Evolutionary conservation across 192 early-diverging fungal species (phyloP), one percentile per base, ranked within the genome.

Genomic region (Geosiphon pyriformis): DNA sequence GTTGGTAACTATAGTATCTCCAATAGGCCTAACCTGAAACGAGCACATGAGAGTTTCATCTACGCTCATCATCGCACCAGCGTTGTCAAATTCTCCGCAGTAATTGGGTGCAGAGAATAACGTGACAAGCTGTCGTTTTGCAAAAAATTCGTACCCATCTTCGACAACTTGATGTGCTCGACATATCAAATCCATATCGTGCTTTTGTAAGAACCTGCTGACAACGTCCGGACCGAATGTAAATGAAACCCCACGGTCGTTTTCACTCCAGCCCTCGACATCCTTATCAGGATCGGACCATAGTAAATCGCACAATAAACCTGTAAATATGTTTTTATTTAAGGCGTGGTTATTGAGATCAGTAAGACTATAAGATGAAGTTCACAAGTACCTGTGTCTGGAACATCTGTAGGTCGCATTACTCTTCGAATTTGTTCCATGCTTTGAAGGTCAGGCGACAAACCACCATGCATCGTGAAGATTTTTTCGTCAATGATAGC

Each of bases 261-360:
- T 98, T 68, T 98, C 94, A 67, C 87, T 91, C 95, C 95, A 96
- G 7, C 95, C 95, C 50, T 83, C 81, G 51, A 96, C 91, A 68
- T 93, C 93, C 75, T 96, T 96, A 78, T 98, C 94, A 0, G 96
- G 96, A 70, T 98, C 96, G 2, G 93, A 92, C 96, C 96, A 98
- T 61, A 98, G 75, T 54, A 98, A 79, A 78, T 98, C 96, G 75
- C 93, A 95, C 51, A 98, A 76, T 37, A 98, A 80, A 34, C 95
- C 65, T 67, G 7, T 17, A 31, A 31, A 31, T 59, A 47, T 29
- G n/a, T n/a, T n/a, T n/a, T n/a, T n/a, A n/a, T n/a, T n/a, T n/a
- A n/a, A n/a, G n/a, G n/a, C n/a, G n/a, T n/a, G n/a, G n/a, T n/a
- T n/a, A n/a, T n/a, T n/a, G n/a, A n/a, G n/a, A n/a, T n/a, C n/a